phyloP scores from a whole-genome alignment of 768 basidiomycete species.

The Auriscalpium vulgare region DNA sequence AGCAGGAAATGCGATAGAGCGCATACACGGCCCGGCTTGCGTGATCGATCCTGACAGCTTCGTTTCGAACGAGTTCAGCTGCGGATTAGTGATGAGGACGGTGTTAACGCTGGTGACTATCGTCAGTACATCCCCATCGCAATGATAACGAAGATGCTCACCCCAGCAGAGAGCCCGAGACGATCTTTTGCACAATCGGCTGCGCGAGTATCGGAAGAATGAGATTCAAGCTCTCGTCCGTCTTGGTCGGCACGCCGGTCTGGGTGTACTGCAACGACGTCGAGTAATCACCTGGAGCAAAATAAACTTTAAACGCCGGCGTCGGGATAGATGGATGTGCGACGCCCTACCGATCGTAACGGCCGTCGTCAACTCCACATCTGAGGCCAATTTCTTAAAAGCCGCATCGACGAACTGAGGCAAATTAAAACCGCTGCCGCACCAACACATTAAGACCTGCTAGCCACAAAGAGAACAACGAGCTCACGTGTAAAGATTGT shows the following conservation, averaged over 20 bases:
- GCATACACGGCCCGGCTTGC: conserved; percentile 66
- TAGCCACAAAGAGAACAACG: neutral
- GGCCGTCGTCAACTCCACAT: conserved; percentile 46
- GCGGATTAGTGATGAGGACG: conserved; percentile 53
- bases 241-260: conserved; percentile 42
- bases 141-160: conserved; percentile 17
- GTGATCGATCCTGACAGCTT: conserved; percentile 52
- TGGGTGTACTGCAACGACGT: conserved; percentile 61
- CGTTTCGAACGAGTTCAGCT: conserved; percentile 50
- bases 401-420: conserved; percentile 56
- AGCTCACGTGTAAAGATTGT: conserved; percentile 46
- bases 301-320: too few species aligned
- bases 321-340: too few species aligned
- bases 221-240: conserved; percentile 53
- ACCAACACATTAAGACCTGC: neutral
- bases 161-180: conserved; percentile 50
- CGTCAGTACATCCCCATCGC: neutral
- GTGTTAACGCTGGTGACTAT: conserved; percentile 38
- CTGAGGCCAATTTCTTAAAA: conserved; percentile 55
- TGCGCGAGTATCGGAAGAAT: conserved; percentile 63
- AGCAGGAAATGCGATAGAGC: neutral
- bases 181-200: conserved; percentile 69
- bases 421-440: conserved; percentile 48
- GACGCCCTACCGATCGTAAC: conserved; percentile 45
- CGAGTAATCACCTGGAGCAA: conserved; percentile 44